Evolutionary conservation across 192 early-diverging fungal species (phyloP).

Genomic region (Oehlia diaphana): DNA sequence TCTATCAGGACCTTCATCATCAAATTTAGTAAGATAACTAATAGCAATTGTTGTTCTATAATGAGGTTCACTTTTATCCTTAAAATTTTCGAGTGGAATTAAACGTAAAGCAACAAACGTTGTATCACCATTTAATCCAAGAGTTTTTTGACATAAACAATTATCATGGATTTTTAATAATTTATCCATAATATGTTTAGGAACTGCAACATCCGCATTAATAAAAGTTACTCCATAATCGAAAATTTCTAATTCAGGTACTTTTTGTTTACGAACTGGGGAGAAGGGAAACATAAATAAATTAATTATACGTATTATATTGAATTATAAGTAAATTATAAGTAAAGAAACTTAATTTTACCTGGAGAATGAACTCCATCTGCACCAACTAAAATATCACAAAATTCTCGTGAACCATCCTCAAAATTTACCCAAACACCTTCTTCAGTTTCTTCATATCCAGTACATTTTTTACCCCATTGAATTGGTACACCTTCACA

Average conservation of each 20-base stretch:
- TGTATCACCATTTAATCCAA: background rate
- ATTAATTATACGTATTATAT: background rate
- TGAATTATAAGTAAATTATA: too few species aligned
- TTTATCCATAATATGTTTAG: background rate
- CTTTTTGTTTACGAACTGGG: conserved; percentile 6
- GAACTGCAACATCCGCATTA: background rate
- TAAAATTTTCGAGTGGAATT: background rate
- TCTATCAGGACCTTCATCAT: background rate
- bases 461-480: conserved; percentile 11
- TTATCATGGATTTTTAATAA: background rate
- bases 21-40: background rate
- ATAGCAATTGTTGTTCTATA: background rate
- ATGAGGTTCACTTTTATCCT: background rate
- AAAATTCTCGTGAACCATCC: conserved; percentile 6
- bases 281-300: too few species aligned
- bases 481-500: background rate
- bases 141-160: background rate
- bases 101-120: background rate
- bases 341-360: background rate
- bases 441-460: conserved; percentile 15
- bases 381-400: conserved; percentile 3
- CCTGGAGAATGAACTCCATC: conserved; percentile 17
- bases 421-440: conserved; percentile 13
- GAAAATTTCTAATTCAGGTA: background rate
- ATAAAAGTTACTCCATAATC: background rate